Conservation (phyloP, 2,329 filamentous ascomycete species). For the Chaetomium strumarium region DNA sequence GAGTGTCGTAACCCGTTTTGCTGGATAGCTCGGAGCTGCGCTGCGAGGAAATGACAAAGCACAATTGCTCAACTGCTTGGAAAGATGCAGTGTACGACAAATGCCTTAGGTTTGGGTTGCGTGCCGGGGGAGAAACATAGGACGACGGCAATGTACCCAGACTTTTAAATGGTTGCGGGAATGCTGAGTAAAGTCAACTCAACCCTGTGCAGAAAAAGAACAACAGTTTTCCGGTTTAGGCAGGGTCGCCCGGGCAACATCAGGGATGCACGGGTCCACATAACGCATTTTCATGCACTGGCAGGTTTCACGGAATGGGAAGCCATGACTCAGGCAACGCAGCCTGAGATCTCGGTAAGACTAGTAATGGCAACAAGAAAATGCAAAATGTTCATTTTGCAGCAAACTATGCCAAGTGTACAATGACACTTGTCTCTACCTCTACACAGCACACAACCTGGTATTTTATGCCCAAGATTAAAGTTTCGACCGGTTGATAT, state of each 20-base stretch:
- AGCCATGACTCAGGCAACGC: conserved; percentile 5
- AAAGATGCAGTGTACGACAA: no score
- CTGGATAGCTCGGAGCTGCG: neutral
- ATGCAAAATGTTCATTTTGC: neutral
- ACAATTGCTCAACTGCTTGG: no score
- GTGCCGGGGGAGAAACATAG: no score
- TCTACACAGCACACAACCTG: neutral
- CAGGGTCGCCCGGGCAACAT: conserved; percentile 25
- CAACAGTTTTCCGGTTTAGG: conserved; percentile 25
- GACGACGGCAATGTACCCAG: neutral
- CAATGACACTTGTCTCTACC: neutral
- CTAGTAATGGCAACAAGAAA: neutral
- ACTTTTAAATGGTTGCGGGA: conserved; percentile 5
- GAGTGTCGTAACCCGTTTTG: neutral
- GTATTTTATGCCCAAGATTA: neutral
- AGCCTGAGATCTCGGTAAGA: neutral
- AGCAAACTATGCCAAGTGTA: conserved; percentile 3
- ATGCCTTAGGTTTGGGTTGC: no score
- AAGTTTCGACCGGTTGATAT: conserved; percentile 44
- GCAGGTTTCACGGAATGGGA: neutral
- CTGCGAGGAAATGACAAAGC: no score
- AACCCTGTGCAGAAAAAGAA: conserved; percentile 15
- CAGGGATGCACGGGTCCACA: neutral
- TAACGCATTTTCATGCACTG: neutral
- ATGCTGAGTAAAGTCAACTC: neutral